These are phyloP conservation scores for Lecanosticta acicola DNA, from an alignment of 2,329 filamentous ascomycete genomes.

Conservation along the genomic window DNA sequence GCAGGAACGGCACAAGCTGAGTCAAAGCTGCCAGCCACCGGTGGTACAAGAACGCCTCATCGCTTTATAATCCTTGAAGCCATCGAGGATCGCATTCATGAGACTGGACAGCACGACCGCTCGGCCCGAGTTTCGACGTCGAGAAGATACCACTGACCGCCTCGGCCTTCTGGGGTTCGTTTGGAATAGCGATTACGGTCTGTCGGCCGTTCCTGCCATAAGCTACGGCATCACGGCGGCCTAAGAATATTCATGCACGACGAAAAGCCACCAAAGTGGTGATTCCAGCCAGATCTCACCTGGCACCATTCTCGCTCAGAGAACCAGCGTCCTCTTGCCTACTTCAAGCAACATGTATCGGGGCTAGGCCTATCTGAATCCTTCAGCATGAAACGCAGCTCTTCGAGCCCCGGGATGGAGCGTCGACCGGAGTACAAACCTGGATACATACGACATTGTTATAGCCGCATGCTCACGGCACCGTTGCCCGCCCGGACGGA, in stretches of 20 bases:
- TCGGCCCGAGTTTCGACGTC: too few relatives aligned
- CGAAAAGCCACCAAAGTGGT: background rate
- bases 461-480: background rate
- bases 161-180: too few relatives aligned
- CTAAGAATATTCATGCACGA: background rate
- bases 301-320: too few relatives aligned
- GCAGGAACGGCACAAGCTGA: background rate
- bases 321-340: too few relatives aligned
- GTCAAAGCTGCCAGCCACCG: background rate
- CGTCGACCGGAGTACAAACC: background rate
- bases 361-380: too few relatives aligned
- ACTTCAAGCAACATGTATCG: too few relatives aligned
- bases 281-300: background rate
- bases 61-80: background rate
- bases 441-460: background rate
- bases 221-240: background rate
- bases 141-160: too few relatives aligned
- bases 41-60: background rate
- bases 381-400: background rate
- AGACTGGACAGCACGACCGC: too few relatives aligned
- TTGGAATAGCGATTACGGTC: background rate
- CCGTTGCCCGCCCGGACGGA: background rate
- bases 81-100: too few relatives aligned
- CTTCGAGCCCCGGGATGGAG: background rate
- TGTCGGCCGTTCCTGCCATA: background rate